phyloP scores from a whole-genome alignment of 371 early-diverging fungal species.

The Funneliformis caledonium region DNA sequence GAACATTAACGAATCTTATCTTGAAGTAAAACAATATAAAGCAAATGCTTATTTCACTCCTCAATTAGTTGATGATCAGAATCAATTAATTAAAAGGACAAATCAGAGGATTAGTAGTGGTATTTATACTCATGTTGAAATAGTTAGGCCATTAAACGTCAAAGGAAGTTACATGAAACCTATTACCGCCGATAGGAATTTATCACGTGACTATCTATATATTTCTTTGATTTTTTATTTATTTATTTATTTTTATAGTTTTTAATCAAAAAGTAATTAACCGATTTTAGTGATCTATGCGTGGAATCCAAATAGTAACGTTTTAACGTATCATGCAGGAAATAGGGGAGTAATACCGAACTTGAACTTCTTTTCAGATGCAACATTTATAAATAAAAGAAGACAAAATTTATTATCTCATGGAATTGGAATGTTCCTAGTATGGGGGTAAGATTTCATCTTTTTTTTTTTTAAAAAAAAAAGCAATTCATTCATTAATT shows the following conservation, averaged over 20 bases:
- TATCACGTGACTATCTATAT: neutral
- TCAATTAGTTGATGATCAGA: neutral
- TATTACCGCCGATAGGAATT: neutral
- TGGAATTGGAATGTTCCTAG: slow-evolving; percentile 16
- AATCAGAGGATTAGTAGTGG: neutral
- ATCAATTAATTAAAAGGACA: neutral
- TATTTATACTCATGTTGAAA: neutral
- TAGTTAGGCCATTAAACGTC: neutral
- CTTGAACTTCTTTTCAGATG: neutral
- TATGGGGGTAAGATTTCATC: slow-evolving; percentile 5
- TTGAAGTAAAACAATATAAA: neutral
- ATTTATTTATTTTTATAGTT: neutral
- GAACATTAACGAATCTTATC: neutral
- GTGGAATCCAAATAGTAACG: slow-evolving; percentile 1
- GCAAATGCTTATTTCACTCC: slow-evolving; percentile 15
- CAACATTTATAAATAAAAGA: neutral
- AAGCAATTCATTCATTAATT: too few relatives aligned
- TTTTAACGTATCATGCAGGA: slow-evolving; percentile 10
- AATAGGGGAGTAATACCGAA: neutral
- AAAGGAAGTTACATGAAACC: neutral
- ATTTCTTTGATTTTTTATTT: neutral
- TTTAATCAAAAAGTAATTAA: neutral
- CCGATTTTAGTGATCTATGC: slow-evolving; percentile 15
- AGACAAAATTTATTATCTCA: neutral
- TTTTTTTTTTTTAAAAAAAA: neutral